Base-by-base conservation (phyloP, 2,329 filamentous ascomycete species). In the Diaporthe sp. region DNA sequence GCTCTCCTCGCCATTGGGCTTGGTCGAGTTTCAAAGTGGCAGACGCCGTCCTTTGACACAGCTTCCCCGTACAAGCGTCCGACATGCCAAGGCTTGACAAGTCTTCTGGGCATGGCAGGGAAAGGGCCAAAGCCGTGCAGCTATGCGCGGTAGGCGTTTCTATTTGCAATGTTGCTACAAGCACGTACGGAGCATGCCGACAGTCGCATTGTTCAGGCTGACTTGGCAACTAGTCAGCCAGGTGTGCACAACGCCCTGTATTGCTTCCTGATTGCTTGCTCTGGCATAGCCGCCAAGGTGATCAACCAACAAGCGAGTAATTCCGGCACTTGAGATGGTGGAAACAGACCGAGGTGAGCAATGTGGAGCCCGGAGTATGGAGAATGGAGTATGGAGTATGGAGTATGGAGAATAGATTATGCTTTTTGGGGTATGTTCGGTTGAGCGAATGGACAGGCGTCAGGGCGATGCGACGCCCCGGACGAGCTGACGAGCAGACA, bases 21-120 rank as follows among this genome's bases (percentile, higher is more conserved):
- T 50, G 71, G 61, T 66, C 42, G 27, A 44, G 71, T 73, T 73
- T 73, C 71, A 73, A 69, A 39, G 47, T 39, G 22, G 42, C 25
- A 30, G 58, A 65, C n/a, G 58, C 50, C 32, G 58, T 56, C 58
- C 19, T 55, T 55, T 39, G 44, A 47, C 39, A 55, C 42, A 73
- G 37, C 53, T 50, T 51, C 37, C 30, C 39, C 63, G 66, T 47
- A 73, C 39, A 73, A 61, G 55, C 55, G 55, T 70, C 65, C 44
- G 65, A 73, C 65, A 39, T 51, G 72, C 72, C 72, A 73, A 73
- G 72, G 51, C 53, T 68, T 68, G 63, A 68, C 63, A 53, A 68
- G 63, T 68, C 32, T 53, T 53, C 63, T 68, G 63, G 63, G 63
- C 63, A 39, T 66, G 25, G 44, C 63, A 66, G 30, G 63, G 63